A percentile compares a stretch with the other conserved stretches of the same genome.
phyloP scores from a whole-genome alignment of 495 filamentous ascomycete genomes.

The Aspergillus bertholletiae region DNA sequence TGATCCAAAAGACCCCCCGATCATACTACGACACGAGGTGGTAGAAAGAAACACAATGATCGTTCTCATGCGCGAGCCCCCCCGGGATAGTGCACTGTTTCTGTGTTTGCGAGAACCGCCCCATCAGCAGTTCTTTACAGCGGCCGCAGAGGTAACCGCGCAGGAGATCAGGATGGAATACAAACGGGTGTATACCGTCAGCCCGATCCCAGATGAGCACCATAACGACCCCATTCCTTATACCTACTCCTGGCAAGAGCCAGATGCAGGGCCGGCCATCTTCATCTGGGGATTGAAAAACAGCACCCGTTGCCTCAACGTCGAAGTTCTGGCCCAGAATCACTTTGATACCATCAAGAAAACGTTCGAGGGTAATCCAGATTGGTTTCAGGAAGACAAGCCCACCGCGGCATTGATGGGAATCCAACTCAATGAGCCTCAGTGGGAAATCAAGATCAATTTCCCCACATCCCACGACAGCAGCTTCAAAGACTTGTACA shows the following conservation, averaged over 20 bases:
- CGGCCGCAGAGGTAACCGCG: constrained; percentile 5
- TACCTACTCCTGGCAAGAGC: neutral
- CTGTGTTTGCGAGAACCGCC: constrained; percentile 25
- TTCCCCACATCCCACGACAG: constrained; percentile 7
- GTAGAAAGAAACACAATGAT: constrained; percentile 19
- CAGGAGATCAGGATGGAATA: constrained; percentile 8
- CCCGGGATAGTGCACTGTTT: neutral
- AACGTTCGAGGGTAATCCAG: neutral
- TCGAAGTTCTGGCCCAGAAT: neutral
- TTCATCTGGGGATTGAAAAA: constrained; percentile 10
- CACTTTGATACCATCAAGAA: constrained; percentile 1
- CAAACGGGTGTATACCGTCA: constrained; percentile 11
- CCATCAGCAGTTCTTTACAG: constrained; percentile 33
- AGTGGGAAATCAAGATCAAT: constrained; percentile 12
- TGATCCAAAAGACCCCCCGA: no score
- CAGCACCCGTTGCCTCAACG: neutral
- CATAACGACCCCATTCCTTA: neutral
- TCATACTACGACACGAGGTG: constrained; percentile 13
- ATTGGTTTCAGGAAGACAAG: constrained; percentile 10
- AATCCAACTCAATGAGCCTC: constrained; percentile 25
- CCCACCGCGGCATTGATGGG: constrained; percentile 24
- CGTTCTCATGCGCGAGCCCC: constrained; percentile 17
- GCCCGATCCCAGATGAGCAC: neutral
- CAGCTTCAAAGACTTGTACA: constrained; percentile 1
- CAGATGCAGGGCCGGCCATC: neutral